Evolutionary conservation across 805 yeast species (phyloP).

Genomic region (Starmerella bacillaris): DNA sequence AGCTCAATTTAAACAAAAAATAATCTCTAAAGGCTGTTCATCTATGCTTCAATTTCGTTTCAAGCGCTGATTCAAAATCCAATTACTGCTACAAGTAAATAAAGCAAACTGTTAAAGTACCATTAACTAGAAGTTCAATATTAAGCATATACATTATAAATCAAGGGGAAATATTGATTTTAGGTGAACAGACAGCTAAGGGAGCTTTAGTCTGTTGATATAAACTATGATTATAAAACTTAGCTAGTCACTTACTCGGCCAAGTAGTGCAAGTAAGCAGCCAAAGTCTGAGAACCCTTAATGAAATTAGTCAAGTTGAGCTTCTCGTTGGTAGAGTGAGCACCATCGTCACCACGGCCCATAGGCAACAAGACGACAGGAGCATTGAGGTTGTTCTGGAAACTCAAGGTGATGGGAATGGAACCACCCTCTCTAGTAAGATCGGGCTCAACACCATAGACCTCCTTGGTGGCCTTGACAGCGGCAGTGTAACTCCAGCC

Average conservation of each 20-base stretch:
- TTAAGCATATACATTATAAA: too few species aligned
- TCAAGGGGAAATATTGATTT: too few species aligned
- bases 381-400: constrained; percentile 72
- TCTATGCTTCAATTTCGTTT: too few species aligned
- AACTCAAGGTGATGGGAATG: constrained; percentile 88
- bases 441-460: constrained; percentile 91
- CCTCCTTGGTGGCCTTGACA: constrained; percentile 78
- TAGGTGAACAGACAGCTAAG: too few species aligned
- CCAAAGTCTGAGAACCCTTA: constrained; percentile 81
- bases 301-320: constrained; percentile 74
- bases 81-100: too few species aligned
- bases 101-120: too few species aligned
- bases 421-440: constrained; percentile 98
- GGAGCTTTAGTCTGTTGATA: too few species aligned
- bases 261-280: constrained; percentile 83
- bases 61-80: too few species aligned
- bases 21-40: too few species aligned
- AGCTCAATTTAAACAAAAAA: too few species aligned
- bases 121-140: too few species aligned
- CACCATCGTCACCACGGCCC: constrained; percentile 99
- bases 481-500: constrained; percentile 91
- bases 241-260: constrained; percentile 26
- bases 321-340: constrained; percentile 95
- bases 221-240: too few species aligned
- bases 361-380: constrained; percentile 81